Base-by-base conservation (phyloP, 179 eudicot species). In the Silene vulgaris region DNA sequence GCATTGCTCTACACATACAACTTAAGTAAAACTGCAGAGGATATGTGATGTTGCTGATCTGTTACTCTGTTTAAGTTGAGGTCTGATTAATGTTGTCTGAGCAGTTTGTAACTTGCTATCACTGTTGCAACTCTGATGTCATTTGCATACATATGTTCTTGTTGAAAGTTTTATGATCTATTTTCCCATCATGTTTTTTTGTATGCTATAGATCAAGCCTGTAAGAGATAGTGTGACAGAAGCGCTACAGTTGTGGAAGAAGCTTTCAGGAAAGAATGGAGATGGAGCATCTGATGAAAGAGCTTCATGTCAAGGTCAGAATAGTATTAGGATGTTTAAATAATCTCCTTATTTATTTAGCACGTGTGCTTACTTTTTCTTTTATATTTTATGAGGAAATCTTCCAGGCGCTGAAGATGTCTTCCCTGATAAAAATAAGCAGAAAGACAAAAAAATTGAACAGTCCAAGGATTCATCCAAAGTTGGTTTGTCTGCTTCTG, bases 211-310 rank as follows among this genome's bases (percentile, higher is more conserved):
- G 99, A 89, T 95, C 73, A 95, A 92, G 82, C 99, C 99, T 61
- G 99, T 88, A 73, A 90, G 99, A 85, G 97, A 95, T 85, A 90
- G 96, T 79, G 83, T 95, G 84, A 82, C 83, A 32, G 99, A 95
- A 81, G 97, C 99, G 54, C 82, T 95, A 80, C 97, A 85, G 75
- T 87, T 80, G 30, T 95, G 99, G 99, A 92, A 89, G 85, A 87
- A 82, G 80, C 82, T 90, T 82, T 86, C 90, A 23, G 98, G 89
- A 75, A 91, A 87, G 80, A 83, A 74, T 67, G 86, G 78, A 76
- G 91, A 89, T 23, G 88, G 85, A 65, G 73, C 83, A 79, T 79
- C 73, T 69, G 92, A 87, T 74, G 90, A 89, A 75, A 77, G 40
- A 83, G 82, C 82, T 82, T 43, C 84, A 52, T 75, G 84, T 83